phyloP scores from a whole-genome alignment of 768 basidiomycete genomes.

The Suillus alpinus region DNA sequence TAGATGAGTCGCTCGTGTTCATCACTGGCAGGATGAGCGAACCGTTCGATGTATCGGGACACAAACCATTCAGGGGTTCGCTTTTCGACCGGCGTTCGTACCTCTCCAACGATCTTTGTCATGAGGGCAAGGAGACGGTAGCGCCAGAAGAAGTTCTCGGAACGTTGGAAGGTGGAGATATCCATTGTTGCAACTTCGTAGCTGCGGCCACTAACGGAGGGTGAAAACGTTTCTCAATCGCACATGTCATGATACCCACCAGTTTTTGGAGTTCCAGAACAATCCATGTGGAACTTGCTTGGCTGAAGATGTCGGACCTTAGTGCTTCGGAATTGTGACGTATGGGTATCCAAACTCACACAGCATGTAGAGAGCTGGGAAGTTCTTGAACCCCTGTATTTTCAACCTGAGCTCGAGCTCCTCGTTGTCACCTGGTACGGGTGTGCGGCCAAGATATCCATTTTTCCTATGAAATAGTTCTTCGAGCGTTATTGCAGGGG shows the following conservation, averaged over 20 bases:
- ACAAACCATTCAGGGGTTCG: slow-evolving; percentile 54
- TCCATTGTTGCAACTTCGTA: slow-evolving; percentile 50
- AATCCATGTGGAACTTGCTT: slow-evolving; percentile 28
- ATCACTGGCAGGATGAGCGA: slow-evolving; percentile 27
- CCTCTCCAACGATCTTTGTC: slow-evolving; percentile 37
- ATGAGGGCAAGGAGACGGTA: slow-evolving; percentile 50
- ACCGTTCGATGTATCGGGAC: slow-evolving; percentile 35
- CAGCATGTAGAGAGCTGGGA: slow-evolving; percentile 40
- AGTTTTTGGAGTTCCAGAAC: slow-evolving; percentile 26
- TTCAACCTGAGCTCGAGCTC: slow-evolving; percentile 34
- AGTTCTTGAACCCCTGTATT: slow-evolving; percentile 40
- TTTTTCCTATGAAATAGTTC: slow-evolving; percentile 29
- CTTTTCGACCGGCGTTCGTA: slow-evolving; percentile 29
- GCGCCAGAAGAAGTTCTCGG: slow-evolving; percentile 50
- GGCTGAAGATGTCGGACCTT: slow-evolving; percentile 18
- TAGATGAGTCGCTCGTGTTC: slow-evolving; percentile 34
- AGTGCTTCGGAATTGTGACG: background rate
- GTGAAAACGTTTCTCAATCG: slow-evolving; percentile 3
- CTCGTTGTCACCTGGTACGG: slow-evolving; percentile 5
- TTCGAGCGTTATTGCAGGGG: slow-evolving; percentile 33
- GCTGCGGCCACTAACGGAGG: slow-evolving; percentile 33
- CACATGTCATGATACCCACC: slow-evolving; percentile 19
- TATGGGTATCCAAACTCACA: slow-evolving; percentile 22
- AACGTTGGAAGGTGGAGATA: slow-evolving; percentile 36
- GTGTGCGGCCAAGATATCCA: slow-evolving; percentile 6